These are phyloP conservation scores for Chondrostereum purpureum DNA, from an alignment of 1,284 basidiomycete genomes.

Conservation along the genomic window DNA sequence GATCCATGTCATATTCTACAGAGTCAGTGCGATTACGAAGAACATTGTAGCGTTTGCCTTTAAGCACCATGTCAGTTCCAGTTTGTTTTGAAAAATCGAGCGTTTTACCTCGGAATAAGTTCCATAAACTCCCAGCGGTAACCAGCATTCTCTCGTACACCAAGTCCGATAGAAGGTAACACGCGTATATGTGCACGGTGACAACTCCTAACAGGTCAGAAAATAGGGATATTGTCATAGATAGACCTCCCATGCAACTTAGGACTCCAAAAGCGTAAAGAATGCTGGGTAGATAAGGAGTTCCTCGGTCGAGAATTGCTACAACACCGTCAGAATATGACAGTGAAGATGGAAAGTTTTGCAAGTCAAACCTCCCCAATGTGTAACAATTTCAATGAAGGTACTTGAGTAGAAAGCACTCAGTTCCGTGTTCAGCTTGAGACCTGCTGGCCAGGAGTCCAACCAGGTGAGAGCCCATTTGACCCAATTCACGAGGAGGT, in stretches of 20 bases:
- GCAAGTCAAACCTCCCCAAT: constrained; percentile 60
- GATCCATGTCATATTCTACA: constrained; percentile 90
- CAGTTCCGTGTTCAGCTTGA: constrained; percentile 94
- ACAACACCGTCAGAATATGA: constrained; percentile 4
- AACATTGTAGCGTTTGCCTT: constrained; percentile 84
- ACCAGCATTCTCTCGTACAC: constrained; percentile 63
- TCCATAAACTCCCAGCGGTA: constrained; percentile 73
- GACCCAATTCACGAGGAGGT: constrained; percentile 42
- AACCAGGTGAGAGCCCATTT: constrained; percentile 71
- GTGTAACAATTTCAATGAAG: constrained; percentile 54
- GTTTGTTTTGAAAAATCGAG: constrained; percentile 5
- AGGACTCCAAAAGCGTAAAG: constrained; percentile 46
- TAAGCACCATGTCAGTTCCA: background rate
- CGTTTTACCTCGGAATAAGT: constrained; percentile 90
- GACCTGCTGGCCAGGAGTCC: constrained; percentile 90
- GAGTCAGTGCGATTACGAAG: constrained; percentile 80
- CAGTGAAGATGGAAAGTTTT: background rate
- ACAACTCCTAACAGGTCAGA: constrained; percentile 63
- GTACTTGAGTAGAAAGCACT: constrained; percentile 75
- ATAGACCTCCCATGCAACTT: constrained; percentile 56
- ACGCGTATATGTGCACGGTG: constrained; percentile 71
- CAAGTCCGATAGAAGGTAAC: constrained; percentile 60
- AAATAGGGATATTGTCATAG: constrained; percentile 60
- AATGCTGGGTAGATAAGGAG: constrained; percentile 39
- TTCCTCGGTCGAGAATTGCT: constrained; percentile 31